These are phyloP conservation scores for Fusarium pininemorale DNA, from an alignment of 2,329 filamentous ascomycete genomes.

Conservation along the genomic window DNA sequence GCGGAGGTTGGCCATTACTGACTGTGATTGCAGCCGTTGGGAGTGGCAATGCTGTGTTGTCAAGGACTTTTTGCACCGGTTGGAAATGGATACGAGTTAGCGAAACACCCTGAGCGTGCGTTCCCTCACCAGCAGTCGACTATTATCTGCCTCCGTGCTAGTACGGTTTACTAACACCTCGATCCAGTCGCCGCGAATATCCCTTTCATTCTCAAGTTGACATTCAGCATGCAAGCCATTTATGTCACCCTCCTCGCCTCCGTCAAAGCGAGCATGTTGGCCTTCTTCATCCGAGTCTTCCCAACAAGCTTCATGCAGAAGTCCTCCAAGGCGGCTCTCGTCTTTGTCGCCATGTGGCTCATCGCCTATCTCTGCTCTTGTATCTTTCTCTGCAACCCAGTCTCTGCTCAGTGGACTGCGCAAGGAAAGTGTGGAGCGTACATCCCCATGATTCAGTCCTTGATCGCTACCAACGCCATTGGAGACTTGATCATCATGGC, in stretches of 20 bases:
- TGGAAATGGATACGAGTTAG: slow-evolving; percentile 39
- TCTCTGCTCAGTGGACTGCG: slow-evolving; percentile 55
- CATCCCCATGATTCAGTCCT: slow-evolving; percentile 48
- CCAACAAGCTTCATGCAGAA: slow-evolving; percentile 39
- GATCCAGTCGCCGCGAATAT: slow-evolving; percentile 28
- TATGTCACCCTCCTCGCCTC: slow-evolving; percentile 40
- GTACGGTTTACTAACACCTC: not conserved
- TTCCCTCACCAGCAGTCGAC: not conserved
- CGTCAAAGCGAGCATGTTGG: slow-evolving; percentile 42
- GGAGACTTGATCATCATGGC: slow-evolving; percentile 51
- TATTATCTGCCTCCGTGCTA: not conserved
- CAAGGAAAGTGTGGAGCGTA: slow-evolving; percentile 47
- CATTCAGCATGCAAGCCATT: slow-evolving; percentile 41
- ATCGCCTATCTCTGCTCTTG: slow-evolving; percentile 51
- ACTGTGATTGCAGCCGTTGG: slow-evolving; percentile 34
- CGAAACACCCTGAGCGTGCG: slow-evolving; percentile 30
- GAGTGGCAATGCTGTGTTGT: slow-evolving; percentile 41
- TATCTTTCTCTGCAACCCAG: slow-evolving; percentile 58
- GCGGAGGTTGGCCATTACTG: not conserved
- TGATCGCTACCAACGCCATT: slow-evolving; percentile 51
- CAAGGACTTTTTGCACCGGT: slow-evolving; percentile 41
- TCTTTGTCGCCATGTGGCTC: slow-evolving; percentile 53
- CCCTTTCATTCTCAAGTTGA: slow-evolving; percentile 43
- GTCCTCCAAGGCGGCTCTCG: slow-evolving; percentile 45
- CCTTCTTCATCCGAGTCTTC: slow-evolving; percentile 43